Evolutionary conservation across 768 basidiomycete species (phyloP), one percentile per base, ranked within the genome.

Genomic region (Tricholoma hemisulphureum): DNA sequence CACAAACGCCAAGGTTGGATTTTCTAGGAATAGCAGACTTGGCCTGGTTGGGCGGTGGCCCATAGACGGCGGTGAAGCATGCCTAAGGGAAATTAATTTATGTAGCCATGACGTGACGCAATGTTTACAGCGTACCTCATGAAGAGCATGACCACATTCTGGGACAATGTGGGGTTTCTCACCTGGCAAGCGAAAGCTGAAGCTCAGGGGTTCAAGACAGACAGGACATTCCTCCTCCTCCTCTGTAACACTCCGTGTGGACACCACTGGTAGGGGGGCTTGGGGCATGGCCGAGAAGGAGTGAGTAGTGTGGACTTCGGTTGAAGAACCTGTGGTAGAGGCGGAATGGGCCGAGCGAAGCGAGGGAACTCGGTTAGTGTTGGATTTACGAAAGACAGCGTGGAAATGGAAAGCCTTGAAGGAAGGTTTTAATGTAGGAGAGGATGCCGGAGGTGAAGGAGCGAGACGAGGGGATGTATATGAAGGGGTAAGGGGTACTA

Each of bases 111-210:
- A 52, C 37, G 39, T 5, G 41, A 53, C 34, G 53, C 57, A 54
- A 59, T 59, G 35, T 29, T 69, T 8, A 29, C 8, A 6, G 11
- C 77, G 62, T 56, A 89, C 93, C 79, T 95, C 89, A 75, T 98
- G 97, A n/a, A 99, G 84, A 32, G 93, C 89, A 76, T 99, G 97
- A 34, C 97, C 95, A 64, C 97, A 99, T 69, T 95, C 93, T 28
- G 97, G 96, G 46, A 97, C 90, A 61, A 99, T 89, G 69, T 98
- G 95, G 7, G 96, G 93, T 69, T 95, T 98, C 78, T 99, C 97
- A 8, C 97, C 97, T 0, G 93, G 91, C 13, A 99, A 75, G 60
- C 95, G 83, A 74, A 94, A 97, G 72, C 87, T 89, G 73, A 94
- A 95, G 68, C 88, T 89, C 68, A 99, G 84, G 1, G 93, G 91